These are phyloP conservation scores for Mucor piriformis DNA, from an alignment of 371 early-diverging fungal species.

Conservation along the genomic window DNA sequence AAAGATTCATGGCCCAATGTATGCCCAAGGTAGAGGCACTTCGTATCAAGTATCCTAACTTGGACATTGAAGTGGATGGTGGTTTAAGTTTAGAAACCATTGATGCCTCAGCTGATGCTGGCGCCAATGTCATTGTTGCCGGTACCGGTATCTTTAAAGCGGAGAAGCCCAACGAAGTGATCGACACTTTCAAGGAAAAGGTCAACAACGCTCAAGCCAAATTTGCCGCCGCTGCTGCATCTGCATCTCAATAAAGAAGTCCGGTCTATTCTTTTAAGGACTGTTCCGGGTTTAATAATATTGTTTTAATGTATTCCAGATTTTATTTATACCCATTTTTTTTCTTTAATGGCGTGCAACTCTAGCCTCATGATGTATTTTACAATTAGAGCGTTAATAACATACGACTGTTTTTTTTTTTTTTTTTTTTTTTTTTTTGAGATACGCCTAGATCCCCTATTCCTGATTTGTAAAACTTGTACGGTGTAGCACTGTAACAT, in stretches of 20 bases:
- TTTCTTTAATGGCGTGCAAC: no score
- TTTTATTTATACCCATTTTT: no score
- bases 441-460: no score
- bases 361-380: no score
- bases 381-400: no score
- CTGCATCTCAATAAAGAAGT: neutral
- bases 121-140: slow-evolving; percentile 98
- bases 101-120: slow-evolving; percentile 83
- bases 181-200: slow-evolving; percentile 66
- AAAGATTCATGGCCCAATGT: slow-evolving; percentile 87
- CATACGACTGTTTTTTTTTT: no score
- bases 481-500: no score
- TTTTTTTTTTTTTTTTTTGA: no score
- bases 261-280: neutral
- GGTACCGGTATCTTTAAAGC: slow-evolving; percentile 96
- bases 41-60: slow-evolving; percentile 78
- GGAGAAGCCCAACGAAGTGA: slow-evolving; percentile 72
- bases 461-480: no score
- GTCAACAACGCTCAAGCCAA: slow-evolving; percentile 61
- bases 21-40: slow-evolving; percentile 81
- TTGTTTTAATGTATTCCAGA: no score
- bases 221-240: slow-evolving; percentile 18
- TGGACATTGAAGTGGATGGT: slow-evolving; percentile 98
- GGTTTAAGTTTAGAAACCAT: slow-evolving; percentile 91
- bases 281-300: no score